Base-by-base conservation (phyloP, 345 rosid genomes). In the Firmiana major region DNA sequence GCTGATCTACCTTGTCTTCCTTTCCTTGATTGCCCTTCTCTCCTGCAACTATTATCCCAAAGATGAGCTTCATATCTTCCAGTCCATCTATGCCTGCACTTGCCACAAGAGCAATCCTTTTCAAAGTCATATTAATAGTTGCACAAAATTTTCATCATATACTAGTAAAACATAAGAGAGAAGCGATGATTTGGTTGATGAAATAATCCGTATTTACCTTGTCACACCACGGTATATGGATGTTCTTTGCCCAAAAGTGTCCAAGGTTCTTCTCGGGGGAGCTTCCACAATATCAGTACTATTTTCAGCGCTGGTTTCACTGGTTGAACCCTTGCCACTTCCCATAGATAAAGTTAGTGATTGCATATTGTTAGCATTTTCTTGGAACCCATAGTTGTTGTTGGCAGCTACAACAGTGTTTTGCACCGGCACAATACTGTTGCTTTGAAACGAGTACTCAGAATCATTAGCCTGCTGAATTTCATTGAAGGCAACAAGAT, bases 31-130 rank as follows among this genome's bases (percentile, higher is more conserved):
- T 96, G 99, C 15, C 99, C 99, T 89, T 92, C 99, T 84, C 99
- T 90, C 73, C 98, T 87, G 71, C 99, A 96, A 77, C 99, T 96
- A 81, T 96, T 96, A 76, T 96, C 99, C 99, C 99, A 96, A 51
- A 96, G 93, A 88, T 96, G 99, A 73, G 99, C 99, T 88, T 96
- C 99, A 71, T 96, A 96, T 81, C 99, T 82, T 81, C 99, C 99
- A 0, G 99, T 96, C 99, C 99, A 96, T 78, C 99, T 83, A 88
- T 96, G 99, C 86, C 99, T 96, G 66, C 71, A 79, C 60, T 65
- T 74, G 64, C 71, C 60, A 40, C 79, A 59, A 70, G 46, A 42
- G n/a, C 15, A 42, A 24, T 19, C 7, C 38, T 66, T 24, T 16
- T 64, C 38, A 31, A 49, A 38, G 16, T 53, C 12, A 19, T 64